These are phyloP conservation scores for Kazachstania taianensis DNA, from an alignment of 805 yeast genomes.

Conservation along the genomic window DNA sequence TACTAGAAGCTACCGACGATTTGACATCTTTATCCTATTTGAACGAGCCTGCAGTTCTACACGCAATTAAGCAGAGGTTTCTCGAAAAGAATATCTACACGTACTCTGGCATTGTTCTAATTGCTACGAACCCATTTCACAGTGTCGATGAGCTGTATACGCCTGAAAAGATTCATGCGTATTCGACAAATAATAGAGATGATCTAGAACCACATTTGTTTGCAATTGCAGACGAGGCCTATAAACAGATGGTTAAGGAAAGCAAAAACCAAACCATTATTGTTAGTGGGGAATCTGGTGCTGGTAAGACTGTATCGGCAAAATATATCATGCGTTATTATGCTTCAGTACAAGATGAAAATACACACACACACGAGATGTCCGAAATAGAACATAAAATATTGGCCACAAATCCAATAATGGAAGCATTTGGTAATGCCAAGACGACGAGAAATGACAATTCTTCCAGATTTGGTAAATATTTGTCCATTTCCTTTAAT, in stretches of 20 bases:
- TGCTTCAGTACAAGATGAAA: constrained; percentile 71
- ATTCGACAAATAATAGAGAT: constrained; percentile 72
- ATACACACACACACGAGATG: constrained; percentile 42
- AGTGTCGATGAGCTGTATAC: constrained; percentile 83
- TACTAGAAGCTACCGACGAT: constrained; percentile 88
- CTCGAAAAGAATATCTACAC: constrained; percentile 85
- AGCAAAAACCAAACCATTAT: constrained; percentile 86
- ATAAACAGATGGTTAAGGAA: constrained; percentile 84
- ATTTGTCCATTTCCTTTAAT: constrained; percentile 82
- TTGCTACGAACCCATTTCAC: constrained; percentile 94
- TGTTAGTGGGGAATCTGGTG: constrained; percentile 97
- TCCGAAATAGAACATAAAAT: constrained; percentile 88
- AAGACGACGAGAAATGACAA: constrained; percentile 86
- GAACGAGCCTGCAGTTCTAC: constrained; percentile 93
- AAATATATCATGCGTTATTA: constrained; percentile 96
- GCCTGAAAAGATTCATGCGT: constrained; percentile 84
- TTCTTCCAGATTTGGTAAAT: constrained; percentile 92
- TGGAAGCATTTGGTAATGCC: constrained; percentile 93
- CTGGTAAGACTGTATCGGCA: constrained; percentile 96
- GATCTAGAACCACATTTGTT: constrained; percentile 94
- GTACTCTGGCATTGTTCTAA: constrained; percentile 91
- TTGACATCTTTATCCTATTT: constrained; percentile 83
- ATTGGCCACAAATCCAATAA: constrained; percentile 86
- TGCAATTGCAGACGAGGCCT: constrained; percentile 97
- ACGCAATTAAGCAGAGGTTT: constrained; percentile 84